Evolutionary conservation across 2,329 filamentous ascomycete species (phyloP), one percentile per base, ranked within the genome.

Genomic region (Monilinia fructigena): DNA sequence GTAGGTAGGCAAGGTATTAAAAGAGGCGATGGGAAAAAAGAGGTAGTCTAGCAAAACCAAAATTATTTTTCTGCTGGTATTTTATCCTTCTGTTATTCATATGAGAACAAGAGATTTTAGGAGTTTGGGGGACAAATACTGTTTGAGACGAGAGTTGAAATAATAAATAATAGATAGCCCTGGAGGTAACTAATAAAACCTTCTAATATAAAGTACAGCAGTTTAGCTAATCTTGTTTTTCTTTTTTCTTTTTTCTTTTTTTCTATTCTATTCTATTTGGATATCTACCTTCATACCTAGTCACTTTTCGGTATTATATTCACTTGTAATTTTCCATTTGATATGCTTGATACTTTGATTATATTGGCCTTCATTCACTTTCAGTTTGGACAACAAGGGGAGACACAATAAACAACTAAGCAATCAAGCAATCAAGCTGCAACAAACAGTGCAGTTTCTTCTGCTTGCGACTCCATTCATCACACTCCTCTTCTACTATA

Each of bases 161-260:
- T 48, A 48, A 35, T 48, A 20, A 59, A 35, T 59, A 35, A 54
- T 54, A 54, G 18, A 31, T 54, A 54, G 26, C 18, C 31, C 28
- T 40, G 26, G n/a, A 35, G 20, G 20, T 35, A 31, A n/a, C 6
- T 6, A 20, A 35, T 20, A 7, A 12, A 8, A 35, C 18, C 31
- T 35, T 35, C 4, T 35, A 35, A 35, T 35, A 35, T 35, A 7
- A 35, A 35, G 31, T 35, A 35, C 31, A 20, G 16, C 50, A 52
- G 50, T 18, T 28, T n/a, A 35, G 18, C 26, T 18, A 48, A 58
- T 47, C 23, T 1, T 35, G 16, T 31, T 5, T 16, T 59, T 16
- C n/a, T 5, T 1, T 6, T 59, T 23, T 11, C 8, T n/a, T 20
- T 8, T 31, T 47, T 42, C n/a, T 42, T 31, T 47, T 26, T 48